These are phyloP conservation scores for Euphrasia confusa DNA, from an alignment of 257 asterid species.

Conservation along the genomic window DNA sequence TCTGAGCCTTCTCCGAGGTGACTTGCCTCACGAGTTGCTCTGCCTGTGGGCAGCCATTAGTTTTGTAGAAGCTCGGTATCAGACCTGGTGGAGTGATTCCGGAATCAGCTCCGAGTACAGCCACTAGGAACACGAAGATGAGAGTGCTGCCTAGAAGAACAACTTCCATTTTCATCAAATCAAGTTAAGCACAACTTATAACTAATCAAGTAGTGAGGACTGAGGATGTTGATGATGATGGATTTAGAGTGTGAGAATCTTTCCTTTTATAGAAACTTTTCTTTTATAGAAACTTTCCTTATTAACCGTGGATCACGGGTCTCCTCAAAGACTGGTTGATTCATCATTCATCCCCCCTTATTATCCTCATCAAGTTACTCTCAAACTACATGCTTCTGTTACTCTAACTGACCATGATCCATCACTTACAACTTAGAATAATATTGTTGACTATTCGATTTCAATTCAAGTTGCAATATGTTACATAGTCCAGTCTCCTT, in stretches of 20 bases:
- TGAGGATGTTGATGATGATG: too few species aligned
- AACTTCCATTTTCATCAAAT: conserved; percentile 22
- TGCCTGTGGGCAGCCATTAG: conserved; percentile 29
- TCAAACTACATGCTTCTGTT: too few species aligned
- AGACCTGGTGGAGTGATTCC: conserved; percentile 16
- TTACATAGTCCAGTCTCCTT: too few species aligned
- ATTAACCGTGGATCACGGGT: conserved; percentile 23
- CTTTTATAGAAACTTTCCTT: conserved; percentile 21
- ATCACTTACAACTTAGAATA: too few species aligned
- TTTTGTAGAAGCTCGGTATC: conserved; percentile 23
- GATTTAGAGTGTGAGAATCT: too few species aligned
- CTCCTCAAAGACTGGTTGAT: conserved; percentile 14
- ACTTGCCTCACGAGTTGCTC: conserved; percentile 32
- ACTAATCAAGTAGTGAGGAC: too few species aligned
- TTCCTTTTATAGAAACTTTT: neutral
- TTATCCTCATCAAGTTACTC: too few species aligned
- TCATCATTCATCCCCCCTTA: neutral
- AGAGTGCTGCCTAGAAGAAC: neutral
- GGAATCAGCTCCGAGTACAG: conserved; percentile 8
- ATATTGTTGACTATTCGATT: too few species aligned
- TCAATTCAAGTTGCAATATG: too few species aligned
- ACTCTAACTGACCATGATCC: too few species aligned
- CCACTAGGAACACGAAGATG: conserved; percentile 11
- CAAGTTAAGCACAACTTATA: neutral
- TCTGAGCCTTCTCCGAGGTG: conserved; percentile 25